Evolutionary conservation across 2,329 filamentous ascomycete species (phyloP).

Genomic region (Fusarium gaditjirri): DNA sequence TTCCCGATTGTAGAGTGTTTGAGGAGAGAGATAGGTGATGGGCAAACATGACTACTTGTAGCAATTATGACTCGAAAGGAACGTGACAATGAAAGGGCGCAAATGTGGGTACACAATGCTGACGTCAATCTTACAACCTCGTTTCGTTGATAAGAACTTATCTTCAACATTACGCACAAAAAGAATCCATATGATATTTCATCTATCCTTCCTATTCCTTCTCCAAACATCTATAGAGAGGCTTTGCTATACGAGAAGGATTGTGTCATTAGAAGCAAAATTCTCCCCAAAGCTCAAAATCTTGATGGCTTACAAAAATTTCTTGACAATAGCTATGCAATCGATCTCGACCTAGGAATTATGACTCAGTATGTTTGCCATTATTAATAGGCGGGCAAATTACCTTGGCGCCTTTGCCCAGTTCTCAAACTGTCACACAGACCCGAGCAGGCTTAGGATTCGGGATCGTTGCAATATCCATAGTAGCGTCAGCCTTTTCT

Average conservation of each 20-base stretch:
- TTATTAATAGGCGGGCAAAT: not conserved
- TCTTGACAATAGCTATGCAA: not conserved
- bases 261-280: not conserved
- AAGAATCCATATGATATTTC: fast-evolving
- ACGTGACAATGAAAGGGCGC: not conserved
- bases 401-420: not conserved
- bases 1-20: fast-evolving
- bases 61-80: not conserved
- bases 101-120: not conserved
- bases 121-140: not conserved
- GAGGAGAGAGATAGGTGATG: fast-evolving
- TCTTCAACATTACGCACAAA: not conserved
- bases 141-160: fast-evolving
- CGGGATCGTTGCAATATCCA: not conserved
- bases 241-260: not conserved
- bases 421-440: not conserved
- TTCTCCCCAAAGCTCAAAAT: too few relatives aligned
- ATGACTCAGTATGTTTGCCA: not conserved
- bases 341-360: not conserved
- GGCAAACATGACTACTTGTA: not conserved
- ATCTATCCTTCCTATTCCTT: fast-evolving
- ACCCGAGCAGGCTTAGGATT: not conserved
- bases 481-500: not conserved
- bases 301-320: not conserved
- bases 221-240: fast-evolving